Conservation (phyloP, 2,329 filamentous ascomycete genomes). For the Fusarium sp. region DNA sequence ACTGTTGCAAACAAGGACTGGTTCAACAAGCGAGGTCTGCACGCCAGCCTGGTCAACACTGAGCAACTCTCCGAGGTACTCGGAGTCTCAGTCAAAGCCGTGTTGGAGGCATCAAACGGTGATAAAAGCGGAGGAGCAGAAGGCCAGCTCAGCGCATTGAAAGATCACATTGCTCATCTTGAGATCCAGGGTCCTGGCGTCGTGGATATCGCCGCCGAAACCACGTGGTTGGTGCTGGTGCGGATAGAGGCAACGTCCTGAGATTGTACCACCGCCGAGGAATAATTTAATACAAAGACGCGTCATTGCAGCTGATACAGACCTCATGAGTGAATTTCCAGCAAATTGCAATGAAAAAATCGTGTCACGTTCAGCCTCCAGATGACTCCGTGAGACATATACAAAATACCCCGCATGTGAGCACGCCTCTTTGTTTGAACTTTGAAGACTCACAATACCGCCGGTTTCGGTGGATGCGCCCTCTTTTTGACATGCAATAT, state of each 20-base stretch:
- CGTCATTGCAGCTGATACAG: too few species aligned
- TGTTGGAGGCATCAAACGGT: conserved; percentile 57
- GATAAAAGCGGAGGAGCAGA: conserved; percentile 38
- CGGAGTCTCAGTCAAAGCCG: conserved; percentile 52
- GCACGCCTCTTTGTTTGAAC: too few species aligned
- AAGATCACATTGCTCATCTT: conserved; percentile 50
- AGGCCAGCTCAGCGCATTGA: conserved; percentile 46
- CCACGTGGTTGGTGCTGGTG: conserved; percentile 57
- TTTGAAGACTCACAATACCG: too few species aligned
- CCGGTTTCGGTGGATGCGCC: neutral
- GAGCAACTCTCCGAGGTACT: conserved; percentile 50
- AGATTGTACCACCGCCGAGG: too few species aligned
- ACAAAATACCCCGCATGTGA: too few species aligned
- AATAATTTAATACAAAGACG: too few species aligned
- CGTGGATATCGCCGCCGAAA: conserved; percentile 47
- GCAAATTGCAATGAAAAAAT: too few species aligned
- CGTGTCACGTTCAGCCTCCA: too few species aligned
- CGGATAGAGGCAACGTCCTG: conserved; percentile 7
- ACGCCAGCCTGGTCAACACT: conserved; percentile 56
- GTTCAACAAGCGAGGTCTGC: conserved; percentile 58
- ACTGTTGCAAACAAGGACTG: conserved; percentile 61
- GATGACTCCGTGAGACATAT: too few species aligned
- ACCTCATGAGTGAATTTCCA: too few species aligned
- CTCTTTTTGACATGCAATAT: too few species aligned
- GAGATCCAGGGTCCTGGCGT: conserved; percentile 46